Base-by-base conservation (phyloP, 352 stramenopile species). In the Pelagophyceae sp. region DNA sequence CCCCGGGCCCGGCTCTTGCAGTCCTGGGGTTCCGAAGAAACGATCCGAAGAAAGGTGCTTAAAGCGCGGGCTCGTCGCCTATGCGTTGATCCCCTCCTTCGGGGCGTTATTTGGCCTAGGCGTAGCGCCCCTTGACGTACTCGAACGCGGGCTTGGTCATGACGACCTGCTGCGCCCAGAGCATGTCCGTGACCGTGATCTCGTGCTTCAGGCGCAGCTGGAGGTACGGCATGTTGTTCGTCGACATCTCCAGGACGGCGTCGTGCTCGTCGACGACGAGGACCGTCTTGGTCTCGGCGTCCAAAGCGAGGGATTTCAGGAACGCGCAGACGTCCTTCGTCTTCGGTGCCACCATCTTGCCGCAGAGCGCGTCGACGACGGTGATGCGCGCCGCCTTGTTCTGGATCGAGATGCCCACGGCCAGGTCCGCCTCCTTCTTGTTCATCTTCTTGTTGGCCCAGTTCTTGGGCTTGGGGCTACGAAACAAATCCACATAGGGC, bases 371-470 rank as follows among this genome's bases (percentile, higher is more conserved):
- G 67, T 74, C 67, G 67, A 74, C 67, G 67, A 74, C 67, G 2
- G 38, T 74, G 27, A 31, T 37, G 1, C 38, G 33, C 3, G 33
- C 2, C 20, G 67, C 67, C 38, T 74, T 74, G 67, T 74, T 74
- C 38, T 74, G 67, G 67, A 74, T 74, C 35, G 67, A 17, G 35
- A 74, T 58, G 33, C 67, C 67, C 19, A 74, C 58, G 67, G 67
- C 67, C 15, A 74, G 38, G 11, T 58, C 35, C 35, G 67, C 67
- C 37, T 74, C 67, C 67, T 74, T 74, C 17, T 37, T 31, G 67
- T 74, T 74, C 5, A 74, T 74, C 67, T 74, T 74, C 67, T 74
- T 74, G 67, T 74, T 74, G 17, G 33, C 38, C 67, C 67, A 74
- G 67, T 74, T 37, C 67, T 74, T 74, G 35, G 67, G 67, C 67